Percentiles rank a stretch among this genome's conserved stretches.
These are phyloP conservation scores for Tremella yokohamensis DNA, from an alignment of 768 basidiomycete species.

Conservation along the genomic window DNA sequence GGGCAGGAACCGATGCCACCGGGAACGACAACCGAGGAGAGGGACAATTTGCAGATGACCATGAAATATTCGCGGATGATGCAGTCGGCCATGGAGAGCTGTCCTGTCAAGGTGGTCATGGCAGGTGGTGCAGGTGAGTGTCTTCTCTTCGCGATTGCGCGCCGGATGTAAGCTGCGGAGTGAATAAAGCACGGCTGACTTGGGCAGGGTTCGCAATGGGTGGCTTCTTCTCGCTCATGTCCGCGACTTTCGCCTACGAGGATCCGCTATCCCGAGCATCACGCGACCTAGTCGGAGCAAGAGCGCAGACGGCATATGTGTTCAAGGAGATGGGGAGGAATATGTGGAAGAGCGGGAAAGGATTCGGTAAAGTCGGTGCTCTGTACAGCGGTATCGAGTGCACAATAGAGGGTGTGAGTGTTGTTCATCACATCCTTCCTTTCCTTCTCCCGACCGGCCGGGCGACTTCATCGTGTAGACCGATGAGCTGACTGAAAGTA, in stretches of 20 bases:
- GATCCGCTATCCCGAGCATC: conserved; percentile 64
- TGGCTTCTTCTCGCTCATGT: conserved; percentile 95
- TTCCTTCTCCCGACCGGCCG: background rate
- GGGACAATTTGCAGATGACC: conserved; percentile 62
- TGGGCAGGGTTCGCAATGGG: conserved; percentile 78
- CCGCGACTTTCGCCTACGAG: conserved; percentile 88
- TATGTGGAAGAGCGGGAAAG: conserved; percentile 85
- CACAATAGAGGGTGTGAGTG: conserved; percentile 83
- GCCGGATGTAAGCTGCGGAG: background rate
- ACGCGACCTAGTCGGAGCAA: conserved; percentile 43
- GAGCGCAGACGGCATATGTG: conserved; percentile 76
- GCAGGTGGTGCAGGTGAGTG: conserved; percentile 78
- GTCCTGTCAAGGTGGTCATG: conserved; percentile 73
- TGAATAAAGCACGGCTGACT: background rate
- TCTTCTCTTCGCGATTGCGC: conserved; percentile 1
- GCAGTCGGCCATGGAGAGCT: conserved; percentile 73
- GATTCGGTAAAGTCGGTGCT: conserved; percentile 90
- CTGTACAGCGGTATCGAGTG: conserved; percentile 94
- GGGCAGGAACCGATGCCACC: conserved; percentile 77
- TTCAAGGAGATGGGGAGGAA: conserved; percentile 91
- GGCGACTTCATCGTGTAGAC: background rate
- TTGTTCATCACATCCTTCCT: background rate
- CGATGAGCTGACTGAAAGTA: conserved; percentile 63
- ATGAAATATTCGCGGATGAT: conserved; percentile 76
- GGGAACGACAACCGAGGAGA: conserved; percentile 76